These are phyloP conservation scores for Candida sp. DNA, from an alignment of 1,139 yeast genomes.

Conservation along the genomic window DNA sequence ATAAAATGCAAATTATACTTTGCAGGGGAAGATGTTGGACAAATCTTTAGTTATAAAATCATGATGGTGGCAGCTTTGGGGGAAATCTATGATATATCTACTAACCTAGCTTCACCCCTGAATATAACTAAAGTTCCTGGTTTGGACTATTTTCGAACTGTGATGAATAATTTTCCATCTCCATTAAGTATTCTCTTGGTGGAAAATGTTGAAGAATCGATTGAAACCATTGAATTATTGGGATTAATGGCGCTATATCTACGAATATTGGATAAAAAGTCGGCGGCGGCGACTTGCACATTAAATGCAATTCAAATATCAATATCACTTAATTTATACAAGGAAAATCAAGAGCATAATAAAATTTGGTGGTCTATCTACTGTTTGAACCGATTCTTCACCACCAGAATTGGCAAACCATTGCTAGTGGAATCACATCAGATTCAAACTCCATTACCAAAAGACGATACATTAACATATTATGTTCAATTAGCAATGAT, in stretches of 20 bases:
- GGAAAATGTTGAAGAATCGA: constrained; percentile 10
- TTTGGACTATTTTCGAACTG: constrained; percentile 17
- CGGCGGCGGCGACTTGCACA: constrained; percentile 21
- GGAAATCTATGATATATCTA: constrained; percentile 14
- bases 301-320: constrained; percentile 23
- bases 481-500: constrained; percentile 23
- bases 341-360: constrained; percentile 4
- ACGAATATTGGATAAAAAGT: constrained; percentile 24
- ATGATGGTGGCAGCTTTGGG: constrained; percentile 22
- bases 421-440: constrained; percentile 16
- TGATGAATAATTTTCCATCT: constrained; percentile 19
- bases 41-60: constrained; percentile 16
- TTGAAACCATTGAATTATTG: constrained; percentile 22
- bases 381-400: constrained; percentile 24
- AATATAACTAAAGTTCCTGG: constrained; percentile 17
- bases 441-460: constrained; percentile 7
- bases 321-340: constrained; percentile 17
- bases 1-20: constrained; percentile 12
- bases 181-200: constrained; percentile 12
- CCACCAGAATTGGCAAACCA: constrained; percentile 25
- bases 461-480: constrained; percentile 13
- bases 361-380: constrained; percentile 24
- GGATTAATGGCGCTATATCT: constrained; percentile 23
- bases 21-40: constrained; percentile 8
- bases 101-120: neutral